These are phyloP conservation scores for Didymella pinodella DNA, from an alignment of 2,329 filamentous ascomycete species.

Conservation along the genomic window DNA sequence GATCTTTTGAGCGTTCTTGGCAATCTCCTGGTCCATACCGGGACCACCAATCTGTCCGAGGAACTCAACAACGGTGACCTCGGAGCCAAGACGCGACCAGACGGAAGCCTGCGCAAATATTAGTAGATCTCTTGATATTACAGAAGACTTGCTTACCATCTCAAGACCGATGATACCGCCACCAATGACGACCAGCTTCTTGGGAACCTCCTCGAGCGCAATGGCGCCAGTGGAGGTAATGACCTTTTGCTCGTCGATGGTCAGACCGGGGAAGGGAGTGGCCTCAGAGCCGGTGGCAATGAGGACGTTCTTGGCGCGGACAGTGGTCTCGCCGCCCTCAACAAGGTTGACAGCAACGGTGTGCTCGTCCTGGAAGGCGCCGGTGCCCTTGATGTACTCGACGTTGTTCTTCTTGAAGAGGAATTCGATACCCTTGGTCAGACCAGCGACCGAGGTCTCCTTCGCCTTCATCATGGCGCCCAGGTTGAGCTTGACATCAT, in stretches of 20 bases:
- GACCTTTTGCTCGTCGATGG: conserved; percentile 97
- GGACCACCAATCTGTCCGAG: conserved; percentile 95
- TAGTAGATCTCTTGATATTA: neutral
- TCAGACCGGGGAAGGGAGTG: conserved; percentile 93
- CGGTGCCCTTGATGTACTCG: conserved; percentile 95
- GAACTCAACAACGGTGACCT: conserved; percentile 98
- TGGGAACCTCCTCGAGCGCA: conserved; percentile 85
- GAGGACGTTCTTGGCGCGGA: conserved; percentile 95
- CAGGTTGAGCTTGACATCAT: conserved; percentile 96
- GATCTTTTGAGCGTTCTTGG: conserved; percentile 91
- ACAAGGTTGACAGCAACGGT: conserved; percentile 89
- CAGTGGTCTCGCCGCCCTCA: conserved; percentile 87
- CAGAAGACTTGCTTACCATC: conserved; percentile 69
- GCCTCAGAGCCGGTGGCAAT: conserved; percentile 96
- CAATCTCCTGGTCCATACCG: conserved; percentile 94
- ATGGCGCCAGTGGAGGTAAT: conserved; percentile 96
- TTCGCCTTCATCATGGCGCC: conserved; percentile 98
- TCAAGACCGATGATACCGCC: conserved; percentile 98
- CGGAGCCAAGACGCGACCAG: conserved; percentile 90
- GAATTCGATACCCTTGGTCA: conserved; percentile 98
- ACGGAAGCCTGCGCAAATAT: conserved; percentile 71
- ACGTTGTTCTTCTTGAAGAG: conserved; percentile 99
- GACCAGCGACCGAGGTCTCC: conserved; percentile 83
- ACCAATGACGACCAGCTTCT: conserved; percentile 96
- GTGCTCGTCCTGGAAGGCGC: conserved; percentile 85